Conservation (phyloP, 176 grass and related monocot species). For the Carex myosuroides region DNA sequence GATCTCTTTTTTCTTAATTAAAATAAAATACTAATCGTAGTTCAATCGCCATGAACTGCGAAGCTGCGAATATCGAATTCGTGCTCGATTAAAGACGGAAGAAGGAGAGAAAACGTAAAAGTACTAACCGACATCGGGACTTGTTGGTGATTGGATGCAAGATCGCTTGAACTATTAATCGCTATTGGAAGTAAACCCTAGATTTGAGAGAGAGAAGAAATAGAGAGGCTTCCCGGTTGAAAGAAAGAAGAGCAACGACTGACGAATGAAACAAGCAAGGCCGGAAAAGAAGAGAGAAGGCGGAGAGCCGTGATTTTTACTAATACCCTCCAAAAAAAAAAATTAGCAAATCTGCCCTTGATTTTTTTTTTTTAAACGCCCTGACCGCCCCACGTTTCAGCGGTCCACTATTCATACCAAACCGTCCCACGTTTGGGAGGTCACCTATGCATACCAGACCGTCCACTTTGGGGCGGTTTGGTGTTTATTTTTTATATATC, state of each 20-base stretch:
- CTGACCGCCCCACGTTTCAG: too few species aligned
- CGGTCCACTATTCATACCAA: too few species aligned
- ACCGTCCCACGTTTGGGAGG: too few species aligned
- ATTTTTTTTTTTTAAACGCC: too few species aligned
- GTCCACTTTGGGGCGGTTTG: too few species aligned
- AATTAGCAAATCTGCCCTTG: too few species aligned
- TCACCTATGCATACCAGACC: too few species aligned
- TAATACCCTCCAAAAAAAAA: too few species aligned
- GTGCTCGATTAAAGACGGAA: not conserved
- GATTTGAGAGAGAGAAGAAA: not conserved
- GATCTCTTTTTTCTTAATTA: not conserved
- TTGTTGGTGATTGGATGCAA: not conserved
- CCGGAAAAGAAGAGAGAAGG: not conserved
- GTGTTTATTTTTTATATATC: too few species aligned
- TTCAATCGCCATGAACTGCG: not conserved
- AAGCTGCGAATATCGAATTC: not conserved
- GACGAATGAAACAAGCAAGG: slow-evolving; percentile 3
- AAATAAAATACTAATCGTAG: not conserved
- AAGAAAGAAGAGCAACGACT: slow-evolving; percentile 15
- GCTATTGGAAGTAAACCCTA: not conserved
- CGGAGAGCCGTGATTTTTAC: not conserved
- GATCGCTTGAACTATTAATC: slow-evolving; percentile 7
- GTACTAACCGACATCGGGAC: slow-evolving; percentile 21
- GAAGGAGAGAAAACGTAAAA: not conserved
- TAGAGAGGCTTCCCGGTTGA: not conserved